phyloP scores from a whole-genome alignment of 2,329 filamentous ascomycete genomes.

The Curvularia lunata region DNA sequence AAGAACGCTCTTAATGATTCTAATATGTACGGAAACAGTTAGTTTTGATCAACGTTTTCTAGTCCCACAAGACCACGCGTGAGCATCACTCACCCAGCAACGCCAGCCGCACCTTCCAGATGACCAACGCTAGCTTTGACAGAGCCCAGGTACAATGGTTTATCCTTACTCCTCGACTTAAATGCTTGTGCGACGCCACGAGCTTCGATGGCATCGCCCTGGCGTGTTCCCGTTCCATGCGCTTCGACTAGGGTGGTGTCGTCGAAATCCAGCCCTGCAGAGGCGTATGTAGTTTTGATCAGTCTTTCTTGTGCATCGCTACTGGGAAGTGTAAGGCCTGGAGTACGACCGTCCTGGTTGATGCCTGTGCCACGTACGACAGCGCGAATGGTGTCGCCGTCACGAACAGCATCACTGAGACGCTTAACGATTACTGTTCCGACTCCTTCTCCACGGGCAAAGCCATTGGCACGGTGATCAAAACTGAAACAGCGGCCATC shows the following conservation, averaged over 20 bases:
- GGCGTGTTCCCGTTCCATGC: conserved; percentile 1
- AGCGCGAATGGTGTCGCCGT: conserved; percentile 35
- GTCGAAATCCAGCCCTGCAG: background rate
- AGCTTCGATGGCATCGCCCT: conserved; percentile 4
- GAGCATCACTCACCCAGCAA: background rate
- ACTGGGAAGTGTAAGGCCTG: background rate
- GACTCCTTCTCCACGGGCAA: conserved; percentile 67
- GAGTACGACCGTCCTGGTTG: conserved; percentile 1
- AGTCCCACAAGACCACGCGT: background rate
- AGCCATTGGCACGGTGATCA: conserved; percentile 65
- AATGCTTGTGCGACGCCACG: conserved; percentile 1
- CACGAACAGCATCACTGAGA: conserved; percentile 16
- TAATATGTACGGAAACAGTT: background rate
- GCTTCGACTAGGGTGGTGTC: background rate
- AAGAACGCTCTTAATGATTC: conserved; percentile 4
- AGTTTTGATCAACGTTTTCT: background rate
- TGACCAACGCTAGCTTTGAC: conserved; percentile 1
- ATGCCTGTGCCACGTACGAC: conserved; percentile 23
- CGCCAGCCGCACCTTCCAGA: background rate
- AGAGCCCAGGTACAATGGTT: background rate
- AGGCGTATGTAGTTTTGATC: conserved; percentile 1
- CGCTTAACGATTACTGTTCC: conserved; percentile 34
- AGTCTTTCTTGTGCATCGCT: conserved; percentile 1
- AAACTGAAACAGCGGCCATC: conserved; percentile 40
- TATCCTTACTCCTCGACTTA: background rate